Evolutionary conservation across 164 flowering plant genomes (phyloP).

Genomic region (Umbellularia californica): DNA sequence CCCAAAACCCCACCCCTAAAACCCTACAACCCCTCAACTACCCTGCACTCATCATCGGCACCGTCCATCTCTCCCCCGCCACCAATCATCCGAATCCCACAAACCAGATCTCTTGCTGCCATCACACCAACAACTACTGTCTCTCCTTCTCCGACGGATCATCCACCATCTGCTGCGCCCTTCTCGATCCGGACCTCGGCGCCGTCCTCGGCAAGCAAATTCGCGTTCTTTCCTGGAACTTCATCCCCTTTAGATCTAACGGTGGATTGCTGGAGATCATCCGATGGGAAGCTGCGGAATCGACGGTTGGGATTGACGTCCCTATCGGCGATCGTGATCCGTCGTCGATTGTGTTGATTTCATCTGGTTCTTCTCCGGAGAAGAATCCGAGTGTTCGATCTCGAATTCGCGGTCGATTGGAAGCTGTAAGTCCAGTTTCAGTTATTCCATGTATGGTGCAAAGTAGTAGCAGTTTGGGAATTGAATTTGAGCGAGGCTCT

Average conservation of each 20-base stretch:
- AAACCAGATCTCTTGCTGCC: slow-evolving; percentile 5
- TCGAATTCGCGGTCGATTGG: slow-evolving; percentile 42
- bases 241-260: slow-evolving; percentile 45
- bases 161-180: slow-evolving; percentile 54
- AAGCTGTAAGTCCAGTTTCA: slow-evolving; percentile 61
- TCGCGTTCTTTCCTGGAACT: slow-evolving; percentile 71
- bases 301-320: background rate
- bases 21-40: slow-evolving; percentile 36
- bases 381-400: slow-evolving; percentile 21
- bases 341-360: slow-evolving; percentile 20
- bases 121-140: slow-evolving; percentile 29
- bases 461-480: slow-evolving; percentile 10
- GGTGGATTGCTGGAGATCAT: slow-evolving; percentile 67
- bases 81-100: slow-evolving; percentile 4
- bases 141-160: slow-evolving; percentile 59
- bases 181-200: slow-evolving; percentile 43
- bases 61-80: slow-evolving; percentile 30
- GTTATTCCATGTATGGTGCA: slow-evolving; percentile 49
- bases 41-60: slow-evolving; percentile 55
- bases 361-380: slow-evolving; percentile 1
- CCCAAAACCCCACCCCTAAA: slow-evolving; percentile 26
- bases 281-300: slow-evolving; percentile 43
- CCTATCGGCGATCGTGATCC: background rate
- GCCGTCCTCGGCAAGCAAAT: slow-evolving; percentile 41
- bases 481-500: background rate